Conservation (phyloP, 495 filamentous ascomycete species). For the Parmelia sp. region DNA sequence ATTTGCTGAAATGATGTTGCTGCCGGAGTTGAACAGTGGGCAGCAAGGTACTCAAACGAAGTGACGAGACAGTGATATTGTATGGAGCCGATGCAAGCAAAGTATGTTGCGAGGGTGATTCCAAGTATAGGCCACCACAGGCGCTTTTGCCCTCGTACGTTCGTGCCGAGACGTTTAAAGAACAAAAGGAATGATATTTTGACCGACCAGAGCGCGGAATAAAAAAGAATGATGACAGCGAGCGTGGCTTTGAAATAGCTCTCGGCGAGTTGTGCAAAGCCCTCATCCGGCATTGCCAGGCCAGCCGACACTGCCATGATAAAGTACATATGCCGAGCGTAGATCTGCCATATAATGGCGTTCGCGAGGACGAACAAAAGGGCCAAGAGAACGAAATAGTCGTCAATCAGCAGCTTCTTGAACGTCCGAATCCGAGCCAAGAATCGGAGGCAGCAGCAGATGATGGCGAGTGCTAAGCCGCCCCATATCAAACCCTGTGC, state of each 20-base stretch:
- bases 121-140: conserved; percentile 25
- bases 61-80: conserved; percentile 19
- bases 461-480: neutral
- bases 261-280: too few relatives aligned
- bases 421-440: neutral
- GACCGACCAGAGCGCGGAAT: conserved; percentile 25
- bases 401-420: conserved; percentile 6
- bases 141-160: conserved; percentile 17
- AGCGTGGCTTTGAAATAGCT: conserved; percentile 16
- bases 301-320: neutral
- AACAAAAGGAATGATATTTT: conserved; percentile 32
- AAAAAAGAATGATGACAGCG: conserved; percentile 26
- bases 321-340: neutral
- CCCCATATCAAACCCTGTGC: conserved; percentile 3
- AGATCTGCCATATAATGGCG: conserved; percentile 5
- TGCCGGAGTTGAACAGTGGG: neutral
- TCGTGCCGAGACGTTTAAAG: conserved; percentile 27
- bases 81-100: conserved; percentile 19
- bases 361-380: neutral
- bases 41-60: conserved; percentile 6
- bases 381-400: conserved; percentile 1
- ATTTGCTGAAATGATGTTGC: conserved; percentile 13
- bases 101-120: conserved; percentile 21
- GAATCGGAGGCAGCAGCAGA: neutral
- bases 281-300: too few relatives aligned